Conservation (phyloP, 2,329 filamentous ascomycete genomes). For the Colletotrichum sp. region DNA sequence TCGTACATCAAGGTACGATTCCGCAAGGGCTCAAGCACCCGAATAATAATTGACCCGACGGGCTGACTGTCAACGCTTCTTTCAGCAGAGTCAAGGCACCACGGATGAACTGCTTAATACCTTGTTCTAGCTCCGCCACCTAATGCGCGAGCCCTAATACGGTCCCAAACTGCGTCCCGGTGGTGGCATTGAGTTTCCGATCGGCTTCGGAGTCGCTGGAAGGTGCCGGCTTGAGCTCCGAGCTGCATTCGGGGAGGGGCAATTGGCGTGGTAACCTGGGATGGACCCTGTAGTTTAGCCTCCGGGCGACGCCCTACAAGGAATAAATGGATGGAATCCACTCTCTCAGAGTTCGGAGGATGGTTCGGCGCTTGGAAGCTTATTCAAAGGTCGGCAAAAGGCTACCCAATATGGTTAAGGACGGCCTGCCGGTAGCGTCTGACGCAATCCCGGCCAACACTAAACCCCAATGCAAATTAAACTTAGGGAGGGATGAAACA, state of each 20-base stretch:
- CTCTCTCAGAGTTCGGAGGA: background rate
- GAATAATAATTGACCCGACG: background rate
- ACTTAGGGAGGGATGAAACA: background rate
- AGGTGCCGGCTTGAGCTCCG: background rate
- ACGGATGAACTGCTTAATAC: background rate
- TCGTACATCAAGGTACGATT: fast-evolving
- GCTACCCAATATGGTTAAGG: background rate
- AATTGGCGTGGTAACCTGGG: background rate
- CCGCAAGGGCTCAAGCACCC: background rate
- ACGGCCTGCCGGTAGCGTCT: background rate
- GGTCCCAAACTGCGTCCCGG: fast-evolving
- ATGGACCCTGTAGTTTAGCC: background rate
- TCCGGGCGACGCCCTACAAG: background rate
- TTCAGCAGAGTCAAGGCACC: background rate
- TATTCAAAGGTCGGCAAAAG: background rate
- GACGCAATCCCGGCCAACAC: background rate
- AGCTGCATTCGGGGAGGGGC: background rate
- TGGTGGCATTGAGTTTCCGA: background rate
- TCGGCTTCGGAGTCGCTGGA: background rate
- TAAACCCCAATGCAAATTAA: background rate
- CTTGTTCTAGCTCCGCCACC: background rate
- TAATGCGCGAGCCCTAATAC: background rate
- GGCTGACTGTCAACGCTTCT: background rate
- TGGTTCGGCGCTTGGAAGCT: background rate
- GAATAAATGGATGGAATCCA: background rate